Base-by-base conservation (phyloP, 2,329 filamentous ascomycete species). In the Lasiodiplodia sp. region DNA sequence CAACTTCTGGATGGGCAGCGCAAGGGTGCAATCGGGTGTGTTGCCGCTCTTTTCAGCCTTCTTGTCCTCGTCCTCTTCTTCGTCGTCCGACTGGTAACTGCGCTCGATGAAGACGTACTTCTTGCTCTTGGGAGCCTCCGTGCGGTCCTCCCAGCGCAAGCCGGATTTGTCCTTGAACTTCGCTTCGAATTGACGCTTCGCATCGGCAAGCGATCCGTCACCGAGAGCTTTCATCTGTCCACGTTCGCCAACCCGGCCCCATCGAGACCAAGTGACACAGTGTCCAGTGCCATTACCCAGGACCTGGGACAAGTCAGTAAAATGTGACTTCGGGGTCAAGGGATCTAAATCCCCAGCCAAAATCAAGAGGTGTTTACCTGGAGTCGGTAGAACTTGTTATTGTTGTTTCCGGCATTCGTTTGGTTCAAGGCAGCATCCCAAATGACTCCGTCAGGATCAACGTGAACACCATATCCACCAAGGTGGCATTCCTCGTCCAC, bases 61-160 rank as follows among this genome's bases (percentile, higher is more conserved):
- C 6, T 76, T 78, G 31, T 78, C 76, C 2, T 84, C 78, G 21
- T 80, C 85, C 0, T 88, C 86, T 0, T 88, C 86, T 0, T 89
- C 86, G 0, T 85, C 87, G 69, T 93, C 91, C 0, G 88, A 86
- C 60, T 91, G 88, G 75, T 96, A 97, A 75, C 87, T 91, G 52
- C 87, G 87, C 80, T 96, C 92, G 12, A 97, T 85, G 76, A 93
- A 97, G 2, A 91, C 90, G 75, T 97, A 97, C 75, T 92, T 89
- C 0, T 85, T 79, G 14, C 80, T 79, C 73, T 87, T 91, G 0
- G 92, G 89, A 2, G 85, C 78, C 0, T 84, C 79, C 2, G 78
- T 79, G 5, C 86, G 80, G 65, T 87, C 75, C 6, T 78, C 78
- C 86, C 86, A 88, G 2, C 72, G 77, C 12, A 85, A 78, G 10